These are phyloP conservation scores for Epithemia pelagica DNA, from an alignment of 108 stramenopile species.

Conservation along the genomic window DNA sequence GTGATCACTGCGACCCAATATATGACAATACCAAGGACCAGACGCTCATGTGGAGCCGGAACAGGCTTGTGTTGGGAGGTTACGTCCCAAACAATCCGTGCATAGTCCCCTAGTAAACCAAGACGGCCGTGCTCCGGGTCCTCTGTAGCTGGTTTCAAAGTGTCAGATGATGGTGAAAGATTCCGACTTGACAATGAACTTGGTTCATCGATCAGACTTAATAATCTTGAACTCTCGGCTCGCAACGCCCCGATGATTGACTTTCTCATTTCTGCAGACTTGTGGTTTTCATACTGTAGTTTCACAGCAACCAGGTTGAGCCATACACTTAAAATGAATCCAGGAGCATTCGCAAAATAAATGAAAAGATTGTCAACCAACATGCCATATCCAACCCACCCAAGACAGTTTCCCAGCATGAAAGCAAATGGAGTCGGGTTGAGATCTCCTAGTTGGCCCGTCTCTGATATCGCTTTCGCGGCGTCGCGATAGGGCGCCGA, in stretches of 20 bases:
- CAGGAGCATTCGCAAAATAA: slow-evolving; percentile 59
- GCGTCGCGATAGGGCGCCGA: slow-evolving; percentile 50
- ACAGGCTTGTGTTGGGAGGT: slow-evolving; percentile 48
- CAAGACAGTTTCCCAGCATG: slow-evolving; percentile 69
- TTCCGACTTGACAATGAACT: background rate
- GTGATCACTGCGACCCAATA: slow-evolving; percentile 45
- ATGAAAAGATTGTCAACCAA: slow-evolving; percentile 55
- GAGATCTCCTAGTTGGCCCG: slow-evolving; percentile 49
- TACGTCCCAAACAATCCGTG: slow-evolving; percentile 46
- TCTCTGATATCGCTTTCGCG: slow-evolving; percentile 25
- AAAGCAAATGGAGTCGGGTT: slow-evolving; percentile 81
- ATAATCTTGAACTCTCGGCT: slow-evolving; percentile 1
- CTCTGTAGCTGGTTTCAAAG: background rate
- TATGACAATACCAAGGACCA: slow-evolving; percentile 38
- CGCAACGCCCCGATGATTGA: slow-evolving; percentile 38
- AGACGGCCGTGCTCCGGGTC: background rate
- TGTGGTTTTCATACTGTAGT: slow-evolving; percentile 47
- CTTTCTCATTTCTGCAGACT: slow-evolving; percentile 20
- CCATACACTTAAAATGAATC: slow-evolving; percentile 53
- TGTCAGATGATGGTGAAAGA: too few species aligned
- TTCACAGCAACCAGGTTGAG: slow-evolving; percentile 66
- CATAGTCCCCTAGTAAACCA: slow-evolving; percentile 13
- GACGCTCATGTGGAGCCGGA: slow-evolving; percentile 55
- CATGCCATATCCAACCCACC: slow-evolving; percentile 64
- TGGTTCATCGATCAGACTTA: background rate